Conservation (phyloP, 306 rosid genomes). For the Malus sylvestris region DNA sequence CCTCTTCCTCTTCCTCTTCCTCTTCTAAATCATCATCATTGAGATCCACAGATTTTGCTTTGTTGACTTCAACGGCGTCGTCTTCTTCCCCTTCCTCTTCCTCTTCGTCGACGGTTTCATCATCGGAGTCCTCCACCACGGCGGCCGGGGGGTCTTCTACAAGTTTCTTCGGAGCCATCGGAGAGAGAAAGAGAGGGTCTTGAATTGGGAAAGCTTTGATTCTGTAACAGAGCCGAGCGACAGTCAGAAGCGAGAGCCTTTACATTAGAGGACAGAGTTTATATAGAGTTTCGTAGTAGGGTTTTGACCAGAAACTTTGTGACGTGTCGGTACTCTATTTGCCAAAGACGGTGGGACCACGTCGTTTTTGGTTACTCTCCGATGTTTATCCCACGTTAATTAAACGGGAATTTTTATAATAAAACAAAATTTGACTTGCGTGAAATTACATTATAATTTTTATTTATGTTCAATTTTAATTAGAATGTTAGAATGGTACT, state of each 20-base stretch:
- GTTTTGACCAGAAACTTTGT: neutral
- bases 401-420: too few relatives aligned
- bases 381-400: neutral
- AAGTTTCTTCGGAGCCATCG: slow-evolving; percentile 40
- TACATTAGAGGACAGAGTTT: neutral
- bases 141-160: slow-evolving; percentile 14
- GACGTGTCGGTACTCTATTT: neutral
- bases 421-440: too few relatives aligned
- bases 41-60: slow-evolving; percentile 11
- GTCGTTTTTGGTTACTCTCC: neutral
- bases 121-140: slow-evolving; percentile 24
- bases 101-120: slow-evolving; percentile 8
- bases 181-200: neutral
- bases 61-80: slow-evolving; percentile 6
- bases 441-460: too few relatives aligned
- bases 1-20: neutral
- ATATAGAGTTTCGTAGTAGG: neutral
- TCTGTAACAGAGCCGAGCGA: neutral
- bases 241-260: neutral
- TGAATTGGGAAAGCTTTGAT: neutral
- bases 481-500: too few relatives aligned
- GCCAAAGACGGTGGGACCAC: neutral
- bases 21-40: neutral
- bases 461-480: too few relatives aligned
- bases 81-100: slow-evolving; percentile 17